Evolutionary conservation across 768 basidiomycete genomes (phyloP).

Genomic region (Serendipita sp.): DNA sequence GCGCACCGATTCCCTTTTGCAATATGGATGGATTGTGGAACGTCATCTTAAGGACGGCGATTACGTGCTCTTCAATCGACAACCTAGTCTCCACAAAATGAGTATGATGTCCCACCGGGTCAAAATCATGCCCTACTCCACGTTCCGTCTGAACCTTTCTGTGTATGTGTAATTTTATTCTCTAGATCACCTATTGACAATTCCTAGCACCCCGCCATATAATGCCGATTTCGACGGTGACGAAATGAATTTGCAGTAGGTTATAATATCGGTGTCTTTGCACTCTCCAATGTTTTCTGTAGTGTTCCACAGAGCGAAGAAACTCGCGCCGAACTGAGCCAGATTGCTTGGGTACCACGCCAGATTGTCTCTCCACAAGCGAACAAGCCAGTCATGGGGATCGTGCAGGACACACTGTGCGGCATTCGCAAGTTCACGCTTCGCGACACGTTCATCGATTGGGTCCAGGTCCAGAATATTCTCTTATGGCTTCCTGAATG

Average conservation of each 20-base stretch:
- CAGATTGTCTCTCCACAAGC: conserved; percentile 99
- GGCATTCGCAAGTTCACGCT: conserved; percentile 95
- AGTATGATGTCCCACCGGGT: conserved; percentile 99
- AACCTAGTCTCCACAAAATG: conserved; percentile 98
- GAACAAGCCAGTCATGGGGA: conserved; percentile 99
- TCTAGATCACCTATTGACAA: conserved; percentile 6
- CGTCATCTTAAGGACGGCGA: conserved; percentile 96
- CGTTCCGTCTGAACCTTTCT: conserved; percentile 94
- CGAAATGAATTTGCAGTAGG: conserved; percentile 99
- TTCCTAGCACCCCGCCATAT: conserved; percentile 74
- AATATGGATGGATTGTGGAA: conserved; percentile 98
- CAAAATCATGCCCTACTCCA: conserved; percentile 94
- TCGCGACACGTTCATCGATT: conserved; percentile 88
- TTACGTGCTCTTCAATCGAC: conserved; percentile 91
- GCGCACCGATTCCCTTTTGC: conserved; percentile 82
- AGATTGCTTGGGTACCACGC: conserved; percentile 96
- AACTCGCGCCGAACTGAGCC: conserved; percentile 91
- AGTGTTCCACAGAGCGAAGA: conserved; percentile 98
- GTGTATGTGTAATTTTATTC: conserved; percentile 47
- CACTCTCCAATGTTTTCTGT: conserved; percentile 6
- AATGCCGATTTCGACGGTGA: conserved; percentile 99
- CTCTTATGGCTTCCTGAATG: conserved; percentile 95
- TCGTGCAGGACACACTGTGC: conserved; percentile 96
- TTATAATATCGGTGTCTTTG: conserved; percentile 13
- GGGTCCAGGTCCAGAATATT: conserved; percentile 92